Base-by-base conservation (phyloP, 352 stramenopile genomes). In the Globisporangium recalcitrans region DNA sequence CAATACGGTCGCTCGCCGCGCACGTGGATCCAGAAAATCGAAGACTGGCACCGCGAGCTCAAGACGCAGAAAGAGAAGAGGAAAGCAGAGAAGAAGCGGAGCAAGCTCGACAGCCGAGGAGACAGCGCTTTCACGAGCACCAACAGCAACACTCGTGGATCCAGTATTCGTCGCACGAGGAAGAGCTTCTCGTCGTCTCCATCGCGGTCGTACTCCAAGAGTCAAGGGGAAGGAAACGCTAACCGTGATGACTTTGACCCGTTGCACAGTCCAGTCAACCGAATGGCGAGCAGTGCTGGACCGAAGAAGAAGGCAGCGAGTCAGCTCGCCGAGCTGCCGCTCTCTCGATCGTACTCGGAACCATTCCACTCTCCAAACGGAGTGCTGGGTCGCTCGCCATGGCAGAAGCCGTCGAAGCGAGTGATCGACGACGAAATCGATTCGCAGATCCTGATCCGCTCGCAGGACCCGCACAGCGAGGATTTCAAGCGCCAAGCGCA, bases 31-130 rank as follows among this genome's bases (percentile, higher is more conserved):
- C 82, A 93, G 58, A 79, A 83, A 6, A 77, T 93, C 22, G 84
- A 91, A 42, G 80, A 84, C 51, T 93, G 84, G 84, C 82, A 91
- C 60, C 89, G 90, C 53, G 81, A 89, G 51, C 71, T 86, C 36
- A 91, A 90, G 65, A 75, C 66, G 1, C 80, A 91, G 60, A 93
- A 91, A 31, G 82, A 91, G 48, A 87, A 78, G 63, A 90, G 83
- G 56, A 88, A 88, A 54, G 80, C 77, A 1, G 81, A 91, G 58
- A 91, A 91, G 62, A 64, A 74, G 16, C 76, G 77, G 51, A 61
- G 75, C 48, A 85, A 85, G 52, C 71, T 72, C 6, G 71, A 72
- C 16, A 77, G 79, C 46, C 75, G 71, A 34, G 68, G 65, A 4
- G 69, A 78, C 58, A 80, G 69, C 21, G 56, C 70, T 26, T 62